Evolutionary conservation across 2,329 filamentous ascomycete genomes (phyloP), one percentile per base, ranked within the genome.

Genomic region (Xylaria sp.): DNA sequence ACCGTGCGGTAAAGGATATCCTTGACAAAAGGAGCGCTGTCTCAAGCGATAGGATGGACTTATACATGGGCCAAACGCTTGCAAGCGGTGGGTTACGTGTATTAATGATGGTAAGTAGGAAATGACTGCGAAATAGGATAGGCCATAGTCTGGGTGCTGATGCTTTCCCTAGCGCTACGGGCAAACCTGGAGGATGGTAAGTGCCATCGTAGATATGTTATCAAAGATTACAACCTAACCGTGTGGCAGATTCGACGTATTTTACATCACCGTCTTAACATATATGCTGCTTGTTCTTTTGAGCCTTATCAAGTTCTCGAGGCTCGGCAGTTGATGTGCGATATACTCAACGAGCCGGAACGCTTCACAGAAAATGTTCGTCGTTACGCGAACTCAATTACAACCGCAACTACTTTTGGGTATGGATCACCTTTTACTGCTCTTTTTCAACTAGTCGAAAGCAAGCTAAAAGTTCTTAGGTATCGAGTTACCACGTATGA

Each of bases 251-350:
- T 63, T 15, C 73, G 77, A 2, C 77, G 77, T 47, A 74, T 79
- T 72, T 66, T 80, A 5, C 83, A 85, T 68, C 71, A 73, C 0
- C 73, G 84, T 0, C 78, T 85, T 33, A 83, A 84, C 66, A 70
- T 82, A 38, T 79, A 75, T 0, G 77, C 78, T 0, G 79, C 82
- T 2, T 77, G 76, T 50, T 71, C 74, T 13, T 88, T 87, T 61
- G 77, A 84, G 1, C 79, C 81, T 2, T 87, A 86, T 68, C 84
- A 87, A 66, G 79, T 81, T 33, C 76, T 86, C 3, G 85, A 87
- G 71, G 84, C 81, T 72, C 83, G 82, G 67, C 80, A 83, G 56
- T 83, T 87, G 83, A 73, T 85, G 20, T 78, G 39, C 68, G 39
- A 42, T 42, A 42, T 42, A n/a, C 39, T 42, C 17, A 42, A 42